phyloP scores from a whole-genome alignment of 495 filamentous ascomycete species.

The Stereocaulon alpinum region DNA sequence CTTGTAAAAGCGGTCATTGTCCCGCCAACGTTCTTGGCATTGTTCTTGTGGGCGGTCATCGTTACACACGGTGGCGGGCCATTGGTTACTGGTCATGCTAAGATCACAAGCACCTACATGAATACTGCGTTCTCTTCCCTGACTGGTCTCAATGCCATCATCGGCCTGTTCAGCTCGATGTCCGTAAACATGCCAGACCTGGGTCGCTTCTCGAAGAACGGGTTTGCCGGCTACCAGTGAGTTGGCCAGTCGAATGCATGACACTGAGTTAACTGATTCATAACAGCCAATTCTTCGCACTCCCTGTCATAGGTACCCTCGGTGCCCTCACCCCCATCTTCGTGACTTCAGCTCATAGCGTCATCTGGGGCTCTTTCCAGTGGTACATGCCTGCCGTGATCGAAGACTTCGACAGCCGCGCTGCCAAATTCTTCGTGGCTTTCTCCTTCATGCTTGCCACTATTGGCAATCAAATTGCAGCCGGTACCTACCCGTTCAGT shows the following conservation, averaged over 20 bases:
- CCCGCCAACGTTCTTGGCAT: conserved; percentile 41
- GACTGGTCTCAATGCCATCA: conserved; percentile 36
- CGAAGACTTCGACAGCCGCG: conserved; percentile 37
- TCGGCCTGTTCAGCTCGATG: conserved; percentile 35
- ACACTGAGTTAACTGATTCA: not conserved
- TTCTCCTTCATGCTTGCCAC: conserved; percentile 41
- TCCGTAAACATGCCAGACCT: conserved; percentile 51
- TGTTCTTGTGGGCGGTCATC: conserved; percentile 43
- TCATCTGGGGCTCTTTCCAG: conserved; percentile 41
- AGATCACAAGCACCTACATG: conserved; percentile 33
- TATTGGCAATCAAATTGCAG: conserved; percentile 51
- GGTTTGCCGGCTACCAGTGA: conserved; percentile 40
- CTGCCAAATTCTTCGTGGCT: conserved; percentile 47
- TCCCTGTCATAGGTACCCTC: conserved; percentile 49
- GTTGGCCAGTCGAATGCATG: not conserved
- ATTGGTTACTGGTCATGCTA: conserved; percentile 22
- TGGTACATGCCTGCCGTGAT: conserved; percentile 50
- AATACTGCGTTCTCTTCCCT: conserved; percentile 31
- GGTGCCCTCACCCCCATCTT: conserved; percentile 43
- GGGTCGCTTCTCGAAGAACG: conserved; percentile 43
- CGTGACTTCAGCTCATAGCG: conserved; percentile 40
- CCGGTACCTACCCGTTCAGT: conserved; percentile 46
- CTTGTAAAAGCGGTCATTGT: conserved; percentile 46
- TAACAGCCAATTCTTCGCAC: conserved; percentile 39
- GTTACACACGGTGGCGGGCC: conserved; percentile 34